Percentiles rank a stretch among this genome's conserved stretches.
Evolutionary conservation across 176 grass and related monocot species (phyloP).

Genomic region (Oryza longistaminata): DNA sequence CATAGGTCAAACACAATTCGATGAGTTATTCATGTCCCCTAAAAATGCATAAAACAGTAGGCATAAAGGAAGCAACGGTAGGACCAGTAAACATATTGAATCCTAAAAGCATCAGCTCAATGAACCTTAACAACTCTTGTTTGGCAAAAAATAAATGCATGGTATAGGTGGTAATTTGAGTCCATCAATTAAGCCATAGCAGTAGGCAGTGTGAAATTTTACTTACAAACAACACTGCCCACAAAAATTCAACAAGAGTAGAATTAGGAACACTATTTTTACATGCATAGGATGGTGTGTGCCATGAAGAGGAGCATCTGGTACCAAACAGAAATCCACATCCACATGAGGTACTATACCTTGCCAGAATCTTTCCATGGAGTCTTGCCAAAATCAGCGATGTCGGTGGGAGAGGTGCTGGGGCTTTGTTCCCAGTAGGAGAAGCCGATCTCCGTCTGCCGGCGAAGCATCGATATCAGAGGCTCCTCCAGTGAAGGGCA

Average conservation of each 20-base stretch:
- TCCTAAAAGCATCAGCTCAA: neutral
- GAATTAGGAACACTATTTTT: neutral
- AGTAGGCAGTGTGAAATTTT: neutral
- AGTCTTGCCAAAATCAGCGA: neutral
- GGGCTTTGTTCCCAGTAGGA: neutral
- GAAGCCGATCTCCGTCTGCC: neutral
- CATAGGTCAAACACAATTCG: neutral
- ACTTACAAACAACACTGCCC: neutral
- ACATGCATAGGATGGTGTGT: neutral
- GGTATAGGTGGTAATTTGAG: neutral
- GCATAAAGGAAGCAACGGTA: neutral
- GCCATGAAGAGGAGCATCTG: no score
- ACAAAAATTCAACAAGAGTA: neutral
- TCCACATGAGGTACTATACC: neutral
- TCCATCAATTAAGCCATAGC: neutral
- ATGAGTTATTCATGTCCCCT: neutral
- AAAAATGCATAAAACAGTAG: neutral
- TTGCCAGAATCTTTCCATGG: neutral
- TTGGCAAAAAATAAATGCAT: neutral
- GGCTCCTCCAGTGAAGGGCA: neutral
- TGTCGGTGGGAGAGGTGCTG: neutral
- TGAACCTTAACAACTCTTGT: neutral
- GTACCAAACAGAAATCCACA: neutral
- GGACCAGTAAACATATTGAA: neutral
- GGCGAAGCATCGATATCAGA: neutral